Conservation (phyloP, 2,329 filamentous ascomycete species). For the Lasiodiplodia theobromae region DNA sequence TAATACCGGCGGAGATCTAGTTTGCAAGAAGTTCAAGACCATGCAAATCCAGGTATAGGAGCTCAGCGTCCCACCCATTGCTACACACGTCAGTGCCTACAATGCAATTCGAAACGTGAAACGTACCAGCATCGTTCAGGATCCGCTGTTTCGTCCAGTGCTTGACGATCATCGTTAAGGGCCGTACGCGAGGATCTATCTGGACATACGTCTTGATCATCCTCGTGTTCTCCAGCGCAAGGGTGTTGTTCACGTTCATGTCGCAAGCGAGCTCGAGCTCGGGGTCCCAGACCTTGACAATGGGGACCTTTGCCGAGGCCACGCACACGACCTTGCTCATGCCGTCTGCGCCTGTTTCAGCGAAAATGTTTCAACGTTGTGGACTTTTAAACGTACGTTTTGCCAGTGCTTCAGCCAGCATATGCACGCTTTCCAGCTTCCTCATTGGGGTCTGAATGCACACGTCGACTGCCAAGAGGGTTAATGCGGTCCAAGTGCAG, state of each 20-base stretch:
- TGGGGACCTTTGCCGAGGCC: conserved; percentile 92
- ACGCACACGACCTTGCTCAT: conserved; percentile 98
- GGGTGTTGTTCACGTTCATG: conserved; percentile 98
- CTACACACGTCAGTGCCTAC: conserved; percentile 56
- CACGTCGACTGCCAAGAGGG: conserved; percentile 76
- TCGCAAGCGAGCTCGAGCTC: conserved; percentile 89
- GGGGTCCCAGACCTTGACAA: conserved; percentile 98
- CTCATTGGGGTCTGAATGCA: conserved; percentile 94
- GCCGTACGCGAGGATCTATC: conserved; percentile 87
- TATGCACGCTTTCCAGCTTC: conserved; percentile 86
- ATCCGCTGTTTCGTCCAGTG: conserved; percentile 94
- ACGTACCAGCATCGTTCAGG: conserved; percentile 93
- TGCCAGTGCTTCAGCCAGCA: conserved; percentile 84
- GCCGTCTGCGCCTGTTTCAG: conserved; percentile 70
- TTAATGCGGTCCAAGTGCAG: conserved; percentile 36
- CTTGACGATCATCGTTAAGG: conserved; percentile 95
- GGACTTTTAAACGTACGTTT: conserved; percentile 68
- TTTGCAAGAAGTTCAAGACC: conserved; percentile 95
- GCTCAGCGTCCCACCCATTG: conserved; percentile 90
- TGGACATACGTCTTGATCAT: conserved; percentile 98
- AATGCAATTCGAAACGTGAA: conserved; percentile 9
- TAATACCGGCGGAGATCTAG: conserved; percentile 81
- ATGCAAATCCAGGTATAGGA: conserved; percentile 99
- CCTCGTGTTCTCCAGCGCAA: conserved; percentile 92
- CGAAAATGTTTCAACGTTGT: conserved; percentile 15